A percentile compares a stretch with the other conserved stretches of the same genome.
phyloP scores from a whole-genome alignment of 2,329 filamentous ascomycete species.

The Pseudogymnoascus sp. region DNA sequence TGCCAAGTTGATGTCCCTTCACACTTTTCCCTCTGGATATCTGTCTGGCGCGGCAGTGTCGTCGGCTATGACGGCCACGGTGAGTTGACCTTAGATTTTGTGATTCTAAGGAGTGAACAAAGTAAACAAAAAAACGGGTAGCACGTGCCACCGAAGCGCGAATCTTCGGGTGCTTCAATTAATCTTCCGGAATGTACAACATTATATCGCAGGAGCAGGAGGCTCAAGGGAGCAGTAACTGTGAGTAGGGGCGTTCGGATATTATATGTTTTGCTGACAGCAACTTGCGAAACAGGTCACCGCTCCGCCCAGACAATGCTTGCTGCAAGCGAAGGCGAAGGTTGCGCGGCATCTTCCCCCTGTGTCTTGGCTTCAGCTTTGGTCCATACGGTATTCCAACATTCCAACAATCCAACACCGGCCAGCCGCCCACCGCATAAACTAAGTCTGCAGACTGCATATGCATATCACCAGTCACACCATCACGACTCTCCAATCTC shows the following conservation, averaged over 20 bases:
- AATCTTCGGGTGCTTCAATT: conserved; percentile 7
- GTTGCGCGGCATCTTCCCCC: conserved; percentile 1
- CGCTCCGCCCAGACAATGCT: conserved; percentile 5
- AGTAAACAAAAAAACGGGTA: conserved; percentile 5
- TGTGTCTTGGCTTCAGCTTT: conserved; percentile 6
- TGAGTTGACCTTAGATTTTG: neutral
- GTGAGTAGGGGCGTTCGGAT: neutral
- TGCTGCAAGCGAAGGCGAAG: conserved; percentile 7
- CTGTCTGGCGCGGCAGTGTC: neutral
- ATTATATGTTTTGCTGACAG: conserved; percentile 7
- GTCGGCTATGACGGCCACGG: neutral
- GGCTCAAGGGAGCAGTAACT: conserved; percentile 1
- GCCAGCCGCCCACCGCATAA: neutral
- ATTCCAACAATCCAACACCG: neutral
- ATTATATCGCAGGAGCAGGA: conserved; percentile 4
- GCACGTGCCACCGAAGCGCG: conserved; percentile 6
- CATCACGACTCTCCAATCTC: neutral
- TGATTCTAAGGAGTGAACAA: conserved; percentile 7
- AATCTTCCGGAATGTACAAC: neutral
- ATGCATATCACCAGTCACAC: neutral
- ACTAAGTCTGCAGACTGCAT: neutral
- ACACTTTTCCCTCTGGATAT: neutral
- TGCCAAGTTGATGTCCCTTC: neutral
- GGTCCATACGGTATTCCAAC: neutral
- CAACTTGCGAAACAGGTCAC: conserved; percentile 2